Percentiles rank a stretch among this genome's conserved stretches.
These are phyloP conservation scores for Claviceps purpurea DNA, from an alignment of 2,329 filamentous ascomycete species.

Conservation along the genomic window DNA sequence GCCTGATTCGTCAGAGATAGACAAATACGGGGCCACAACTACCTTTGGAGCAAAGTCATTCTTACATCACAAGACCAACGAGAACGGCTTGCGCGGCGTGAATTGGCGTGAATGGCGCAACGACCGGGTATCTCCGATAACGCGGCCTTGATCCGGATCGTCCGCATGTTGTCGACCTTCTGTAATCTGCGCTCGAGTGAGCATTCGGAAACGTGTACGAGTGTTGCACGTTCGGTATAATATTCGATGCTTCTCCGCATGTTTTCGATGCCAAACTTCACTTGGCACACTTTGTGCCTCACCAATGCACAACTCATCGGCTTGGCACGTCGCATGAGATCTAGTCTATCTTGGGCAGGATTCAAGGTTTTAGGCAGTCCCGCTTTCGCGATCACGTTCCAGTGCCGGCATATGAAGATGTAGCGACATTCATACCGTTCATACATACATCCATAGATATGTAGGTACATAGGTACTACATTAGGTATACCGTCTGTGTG, in stretches of 20 bases:
- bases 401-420: not conserved
- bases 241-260: too few relatives aligned
- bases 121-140: too few relatives aligned
- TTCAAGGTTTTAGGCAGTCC: not conserved
- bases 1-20: not conserved
- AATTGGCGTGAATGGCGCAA: too few relatives aligned
- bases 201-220: too few relatives aligned
- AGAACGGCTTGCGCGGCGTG: too few relatives aligned
- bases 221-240: too few relatives aligned
- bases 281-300: not conserved
- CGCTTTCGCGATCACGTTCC: not conserved
- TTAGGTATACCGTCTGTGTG: too few relatives aligned
- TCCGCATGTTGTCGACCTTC: too few relatives aligned
- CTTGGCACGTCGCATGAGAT: not conserved
- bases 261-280: not conserved
- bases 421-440: not conserved
- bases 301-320: not conserved
- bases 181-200: too few relatives aligned
- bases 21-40: not conserved
- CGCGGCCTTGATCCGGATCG: too few relatives aligned
- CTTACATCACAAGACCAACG: not conserved
- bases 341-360: not conserved
- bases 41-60: not conserved
- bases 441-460: fast-evolving
- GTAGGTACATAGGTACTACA: too few relatives aligned